Base-by-base conservation (phyloP, 768 basidiomycete genomes). In the Leucosporidium scottii region DNA sequence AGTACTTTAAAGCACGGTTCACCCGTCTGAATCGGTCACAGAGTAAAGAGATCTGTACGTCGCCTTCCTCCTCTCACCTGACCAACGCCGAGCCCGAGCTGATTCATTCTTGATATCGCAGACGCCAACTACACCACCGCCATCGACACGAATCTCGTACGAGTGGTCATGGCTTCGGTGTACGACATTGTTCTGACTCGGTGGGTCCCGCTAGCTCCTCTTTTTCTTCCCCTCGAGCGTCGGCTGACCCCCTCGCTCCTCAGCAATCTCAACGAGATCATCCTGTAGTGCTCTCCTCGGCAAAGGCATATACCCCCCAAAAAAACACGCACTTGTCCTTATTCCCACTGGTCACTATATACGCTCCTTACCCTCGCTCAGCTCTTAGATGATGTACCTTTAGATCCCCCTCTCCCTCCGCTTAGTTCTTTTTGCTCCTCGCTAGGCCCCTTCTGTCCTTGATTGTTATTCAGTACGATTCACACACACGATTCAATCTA, bases 21-120 rank as follows among this genome's bases (percentile, higher is more conserved):
- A 88, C 91, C 3, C 84, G 85, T n/a, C 83, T 96, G 66, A 97
- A 97, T 77, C 91, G 94, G 79, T 89, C 86, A 66, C 87, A 89
- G 25, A 71, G 75, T 27, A 76, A 76, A 49, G 68, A 74, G 51
- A 61, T 74, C 48, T 76, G 74, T 66, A 18, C 54, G 65, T 61
- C 21, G 5, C 23, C 15, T 9, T 48, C 28, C 31, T 6, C 13
- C 9, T 28, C 31, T 54, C 31, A 23, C 18, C 20, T 51, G 47
- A 30, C 6, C 27, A 15, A n/a, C n/a, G 27, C 3, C 10, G 27
- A 48, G 27, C 61, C 17, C 21, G 31, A n/a, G n/a, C 30, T 30
- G n/a, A 51, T 23, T 12, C 18, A 3, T 8, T 4, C 28, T 56
- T 25, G 8, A 28, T 20, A 49, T 15, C 51, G 12, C 25, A 71